Conservation (phyloP, 371 early-diverging fungal genomes). For the Coemansia sp. region DNA sequence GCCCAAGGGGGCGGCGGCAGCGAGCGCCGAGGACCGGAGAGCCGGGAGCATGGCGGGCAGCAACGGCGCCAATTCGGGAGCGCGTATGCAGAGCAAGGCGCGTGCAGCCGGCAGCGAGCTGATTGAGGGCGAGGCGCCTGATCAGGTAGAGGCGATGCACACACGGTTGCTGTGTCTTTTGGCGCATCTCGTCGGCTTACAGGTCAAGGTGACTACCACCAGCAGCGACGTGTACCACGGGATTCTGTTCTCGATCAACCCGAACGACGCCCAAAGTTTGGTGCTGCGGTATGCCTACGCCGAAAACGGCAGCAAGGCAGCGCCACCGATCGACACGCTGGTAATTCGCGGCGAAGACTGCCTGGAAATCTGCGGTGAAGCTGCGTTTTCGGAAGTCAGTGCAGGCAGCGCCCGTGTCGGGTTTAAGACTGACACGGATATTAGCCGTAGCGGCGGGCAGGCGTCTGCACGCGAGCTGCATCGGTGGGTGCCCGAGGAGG, state of each 20-base stretch:
- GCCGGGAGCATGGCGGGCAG: slow-evolving; percentile 8
- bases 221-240: slow-evolving; percentile 74
- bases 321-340: slow-evolving; percentile 55
- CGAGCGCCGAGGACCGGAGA: slow-evolving; percentile 8
- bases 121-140: slow-evolving; percentile 47
- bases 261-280: slow-evolving; percentile 76
- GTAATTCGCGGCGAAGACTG: slow-evolving; percentile 74
- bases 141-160: slow-evolving; percentile 55
- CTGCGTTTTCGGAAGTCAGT: slow-evolving; percentile 59
- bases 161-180: slow-evolving; percentile 74
- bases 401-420: slow-evolving; percentile 42
- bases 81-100: neutral
- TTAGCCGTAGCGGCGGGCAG: slow-evolving; percentile 66
- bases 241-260: slow-evolving; percentile 71
- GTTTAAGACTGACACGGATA: slow-evolving; percentile 90
- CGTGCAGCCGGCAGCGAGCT: slow-evolving; percentile 3
- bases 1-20: slow-evolving; percentile 7
- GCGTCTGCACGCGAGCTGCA: slow-evolving; percentile 79
- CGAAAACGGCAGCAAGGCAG: slow-evolving; percentile 41
- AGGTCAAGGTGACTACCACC: slow-evolving; percentile 67
- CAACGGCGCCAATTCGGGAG: slow-evolving; percentile 2
- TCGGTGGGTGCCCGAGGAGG: slow-evolving; percentile 79
- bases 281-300: slow-evolving; percentile 66
- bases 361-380: slow-evolving; percentile 58
- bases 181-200: slow-evolving; percentile 71